Percentiles rank a stretch among this genome's conserved stretches.
These are phyloP conservation scores for Taiwanofungus camphoratus DNA, from an alignment of 1,284 basidiomycete genomes.

Conservation along the genomic window DNA sequence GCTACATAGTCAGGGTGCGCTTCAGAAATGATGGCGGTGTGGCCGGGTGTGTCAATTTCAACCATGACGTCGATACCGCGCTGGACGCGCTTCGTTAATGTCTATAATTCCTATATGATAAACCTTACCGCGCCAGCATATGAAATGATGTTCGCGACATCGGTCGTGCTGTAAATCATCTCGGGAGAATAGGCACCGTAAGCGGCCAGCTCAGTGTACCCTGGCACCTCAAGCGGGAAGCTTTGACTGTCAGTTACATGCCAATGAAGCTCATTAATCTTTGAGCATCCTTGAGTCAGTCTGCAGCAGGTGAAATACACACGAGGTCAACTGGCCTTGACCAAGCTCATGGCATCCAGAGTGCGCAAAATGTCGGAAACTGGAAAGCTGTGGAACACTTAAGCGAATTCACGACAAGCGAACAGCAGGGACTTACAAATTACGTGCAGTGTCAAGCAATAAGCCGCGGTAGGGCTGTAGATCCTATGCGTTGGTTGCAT, in stretches of 20 bases:
- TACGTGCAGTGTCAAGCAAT: constrained; percentile 74
- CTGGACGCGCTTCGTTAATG: no score
- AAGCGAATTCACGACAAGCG: constrained; percentile 1
- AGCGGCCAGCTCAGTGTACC: constrained; percentile 54
- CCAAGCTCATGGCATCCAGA: constrained; percentile 84
- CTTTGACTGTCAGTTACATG: constrained; percentile 74
- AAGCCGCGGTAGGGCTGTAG: constrained; percentile 72
- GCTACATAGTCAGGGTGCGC: constrained; percentile 72
- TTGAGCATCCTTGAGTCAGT: neutral
- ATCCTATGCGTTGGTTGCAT: neutral
- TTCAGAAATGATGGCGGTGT: constrained; percentile 63
- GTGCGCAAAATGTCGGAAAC: constrained; percentile 64
- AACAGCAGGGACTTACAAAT: constrained; percentile 39
- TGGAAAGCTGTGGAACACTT: constrained; percentile 46
- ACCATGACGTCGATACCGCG: constrained; percentile 78
- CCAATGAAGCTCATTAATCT: constrained; percentile 78
- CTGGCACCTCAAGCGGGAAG: constrained; percentile 68
- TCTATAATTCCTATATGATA: no score
- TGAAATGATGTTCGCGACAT: constrained; percentile 58
- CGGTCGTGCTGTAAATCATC: constrained; percentile 52
- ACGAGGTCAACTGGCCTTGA: constrained; percentile 59
- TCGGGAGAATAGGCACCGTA: constrained; percentile 65
- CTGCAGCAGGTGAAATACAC: no score
- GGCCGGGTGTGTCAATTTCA: constrained; percentile 73
- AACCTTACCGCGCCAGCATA: constrained; percentile 72